These are phyloP conservation scores for Xylaria sp. DNA, from an alignment of 2,329 filamentous ascomycete genomes.

Conservation along the genomic window DNA sequence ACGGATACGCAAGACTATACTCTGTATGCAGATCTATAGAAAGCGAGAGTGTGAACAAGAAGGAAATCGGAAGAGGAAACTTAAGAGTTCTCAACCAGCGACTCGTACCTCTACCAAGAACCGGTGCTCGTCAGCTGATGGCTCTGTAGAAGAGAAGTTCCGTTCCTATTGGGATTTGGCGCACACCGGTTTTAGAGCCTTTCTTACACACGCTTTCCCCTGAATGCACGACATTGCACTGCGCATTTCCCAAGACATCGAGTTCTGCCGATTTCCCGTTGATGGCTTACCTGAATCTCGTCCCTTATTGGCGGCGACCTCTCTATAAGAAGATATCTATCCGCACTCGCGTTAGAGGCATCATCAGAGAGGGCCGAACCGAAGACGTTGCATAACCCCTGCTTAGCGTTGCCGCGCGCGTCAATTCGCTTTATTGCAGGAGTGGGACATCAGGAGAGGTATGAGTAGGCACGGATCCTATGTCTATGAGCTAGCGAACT, in stretches of 20 bases:
- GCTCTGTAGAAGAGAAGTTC: slow-evolving; percentile 23
- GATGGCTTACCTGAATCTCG: slow-evolving; percentile 21
- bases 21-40: slow-evolving; percentile 15
- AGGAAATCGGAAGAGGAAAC: slow-evolving; percentile 8
- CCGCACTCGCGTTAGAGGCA: slow-evolving; percentile 28
- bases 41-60: not conserved
- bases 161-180: slow-evolving; percentile 32
- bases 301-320: slow-evolving; percentile 22
- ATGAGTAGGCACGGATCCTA: slow-evolving; percentile 12
- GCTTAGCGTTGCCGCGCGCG: slow-evolving; percentile 26
- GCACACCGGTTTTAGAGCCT: slow-evolving; percentile 27
- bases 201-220: slow-evolving; percentile 25
- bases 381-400: slow-evolving; percentile 29
- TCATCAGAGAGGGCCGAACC: slow-evolving; percentile 37
- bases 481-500: slow-evolving; percentile 16
- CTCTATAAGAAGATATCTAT: slow-evolving; percentile 19
- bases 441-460: slow-evolving; percentile 25
- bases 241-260: slow-evolving; percentile 14
- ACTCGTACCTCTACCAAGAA: slow-evolving; percentile 19
- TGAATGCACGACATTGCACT: slow-evolving; percentile 34
- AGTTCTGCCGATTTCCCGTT: slow-evolving; percentile 28
- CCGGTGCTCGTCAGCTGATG: slow-evolving; percentile 30
- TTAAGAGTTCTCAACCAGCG: slow-evolving; percentile 5
- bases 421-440: slow-evolving; percentile 17
- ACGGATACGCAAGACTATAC: slow-evolving; percentile 1